These are phyloP conservation scores for Fraxinus sp. DNA, from an alignment of 305 asterid genomes.

Conservation along the genomic window DNA sequence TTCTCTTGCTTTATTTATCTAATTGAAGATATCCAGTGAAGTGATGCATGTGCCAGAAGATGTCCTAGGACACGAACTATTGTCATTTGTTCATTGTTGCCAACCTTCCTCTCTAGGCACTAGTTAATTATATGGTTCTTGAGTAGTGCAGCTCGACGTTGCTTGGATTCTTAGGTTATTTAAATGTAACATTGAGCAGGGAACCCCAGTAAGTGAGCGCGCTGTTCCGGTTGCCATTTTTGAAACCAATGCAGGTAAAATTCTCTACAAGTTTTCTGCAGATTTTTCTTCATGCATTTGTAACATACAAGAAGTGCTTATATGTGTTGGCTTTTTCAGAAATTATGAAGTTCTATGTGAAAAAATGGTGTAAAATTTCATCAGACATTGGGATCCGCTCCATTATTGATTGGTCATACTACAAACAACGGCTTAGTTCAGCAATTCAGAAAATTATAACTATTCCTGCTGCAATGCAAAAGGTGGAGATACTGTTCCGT, in stretches of 20 bases:
- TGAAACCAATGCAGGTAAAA: slow-evolving; percentile 83
- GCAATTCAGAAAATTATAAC: slow-evolving; percentile 92
- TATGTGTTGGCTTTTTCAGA: slow-evolving; percentile 49
- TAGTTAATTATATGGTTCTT: slow-evolving; percentile 9
- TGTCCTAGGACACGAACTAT: slow-evolving; percentile 12
- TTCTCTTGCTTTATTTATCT: background rate
- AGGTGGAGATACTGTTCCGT: slow-evolving; percentile 47
- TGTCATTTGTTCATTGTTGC: slow-evolving; percentile 10
- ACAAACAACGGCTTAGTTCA: slow-evolving; percentile 93
- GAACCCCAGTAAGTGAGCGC: slow-evolving; percentile 97
- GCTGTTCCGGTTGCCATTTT: slow-evolving; percentile 99
- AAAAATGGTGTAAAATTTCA: slow-evolving; percentile 97
- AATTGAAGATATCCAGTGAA: slow-evolving; percentile 20
- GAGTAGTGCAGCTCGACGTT: background rate
- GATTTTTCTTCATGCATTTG: slow-evolving; percentile 20
- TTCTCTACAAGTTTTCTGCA: slow-evolving; percentile 8
- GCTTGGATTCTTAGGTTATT: slow-evolving; percentile 3
- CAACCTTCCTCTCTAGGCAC: slow-evolving; percentile 9
- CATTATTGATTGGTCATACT: slow-evolving; percentile 97
- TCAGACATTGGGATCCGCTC: slow-evolving; percentile 92
- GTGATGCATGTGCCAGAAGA: slow-evolving; percentile 17
- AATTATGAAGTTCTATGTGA: slow-evolving; percentile 79
- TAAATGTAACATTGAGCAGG: slow-evolving; percentile 57
- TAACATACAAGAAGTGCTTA: slow-evolving; percentile 26
- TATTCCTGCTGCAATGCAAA: slow-evolving; percentile 99